Evolutionary conservation across 2,329 filamentous ascomycete genomes (phyloP), one percentile per base, ranked within the genome.

Genomic region (Claviceps digitariae): DNA sequence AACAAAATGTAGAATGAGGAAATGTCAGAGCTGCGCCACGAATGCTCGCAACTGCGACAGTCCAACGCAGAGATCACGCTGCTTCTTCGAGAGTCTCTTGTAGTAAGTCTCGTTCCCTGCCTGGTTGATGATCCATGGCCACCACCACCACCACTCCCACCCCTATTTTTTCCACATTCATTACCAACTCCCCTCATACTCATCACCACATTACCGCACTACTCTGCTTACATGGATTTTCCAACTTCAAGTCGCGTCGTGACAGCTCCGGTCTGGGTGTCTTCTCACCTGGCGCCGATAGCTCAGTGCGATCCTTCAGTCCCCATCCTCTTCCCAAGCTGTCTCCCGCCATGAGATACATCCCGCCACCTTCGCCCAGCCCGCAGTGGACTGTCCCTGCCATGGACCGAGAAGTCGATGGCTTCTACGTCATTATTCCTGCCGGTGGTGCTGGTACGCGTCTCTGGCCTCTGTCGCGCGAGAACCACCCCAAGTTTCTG

Each of bases 401-500:
- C 51, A 53, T 40, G 52, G 54, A 56, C 27, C 60, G 59, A 29
- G 60, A 62, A 54, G 56, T 62, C 43, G 58, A 59, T n/a, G 60
- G 60, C 43, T 62, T 62, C 52, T 62, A 61, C 52, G 59, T 60
- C 49, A 60, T 62, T 23, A 62, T 62, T 40, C 60, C 60, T 12
- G 60, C 60, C n/a, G 60, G 60, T 48, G 60, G 60, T 54, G 60
- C 60, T 44, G 60, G 60, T 27, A 62, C 60, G 53, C 60, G 60
- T 54, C 57, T 62, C 17, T 62, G 60, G 60, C 60, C 60, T 17
- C 56, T 62, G 40, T 62, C 60, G 12, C 59, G 60, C 29, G 59
- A 62, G 57, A 60, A 62, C 45, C 60, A 62, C 51, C 60, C 60
- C 59, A 62, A 62, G 53, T 62, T 62, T 45, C 56, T 62, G 48